phyloP scores from a whole-genome alignment of 2,329 filamentous ascomycete species.

The Neofusicoccum kwambonambiense region DNA sequence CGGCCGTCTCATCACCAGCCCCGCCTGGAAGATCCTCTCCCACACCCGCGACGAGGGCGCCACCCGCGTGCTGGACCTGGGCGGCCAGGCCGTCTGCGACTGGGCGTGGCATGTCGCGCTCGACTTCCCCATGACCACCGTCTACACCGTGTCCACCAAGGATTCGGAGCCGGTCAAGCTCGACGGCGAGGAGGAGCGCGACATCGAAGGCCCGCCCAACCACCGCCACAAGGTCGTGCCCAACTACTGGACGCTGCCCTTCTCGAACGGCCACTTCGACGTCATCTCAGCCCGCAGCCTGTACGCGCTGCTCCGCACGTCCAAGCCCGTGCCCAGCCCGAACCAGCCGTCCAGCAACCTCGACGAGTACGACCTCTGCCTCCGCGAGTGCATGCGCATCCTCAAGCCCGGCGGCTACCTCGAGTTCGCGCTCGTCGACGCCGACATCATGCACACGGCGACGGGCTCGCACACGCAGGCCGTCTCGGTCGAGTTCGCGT shows the following conservation, averaged over 20 bases:
- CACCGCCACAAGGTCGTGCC: constrained; percentile 80
- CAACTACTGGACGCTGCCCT: constrained; percentile 77
- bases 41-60: constrained; percentile 64
- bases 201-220: constrained; percentile 75
- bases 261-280: constrained; percentile 83
- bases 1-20: constrained; percentile 58
- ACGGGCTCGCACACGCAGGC: constrained; percentile 76
- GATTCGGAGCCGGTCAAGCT: constrained; percentile 36
- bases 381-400: constrained; percentile 83
- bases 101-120: constrained; percentile 95
- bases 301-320: constrained; percentile 74
- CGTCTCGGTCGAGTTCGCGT: constrained; percentile 87
- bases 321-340: constrained; percentile 48
- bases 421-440: constrained; percentile 87
- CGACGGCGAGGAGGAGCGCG: constrained; percentile 43
- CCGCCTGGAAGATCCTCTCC: constrained; percentile 38
- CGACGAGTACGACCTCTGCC: constrained; percentile 85
- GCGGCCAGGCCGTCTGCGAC: constrained; percentile 79
- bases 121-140: constrained; percentile 78
- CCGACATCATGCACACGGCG: constrained; percentile 83
- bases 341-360: constrained; percentile 12
- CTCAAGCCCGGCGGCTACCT: constrained; percentile 91
- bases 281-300: constrained; percentile 86
- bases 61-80: constrained; percentile 78
- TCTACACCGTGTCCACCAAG: constrained; percentile 78